Evolutionary conservation across 495 filamentous ascomycete genomes (phyloP).

Genomic region (Podospora pseudocomata): DNA sequence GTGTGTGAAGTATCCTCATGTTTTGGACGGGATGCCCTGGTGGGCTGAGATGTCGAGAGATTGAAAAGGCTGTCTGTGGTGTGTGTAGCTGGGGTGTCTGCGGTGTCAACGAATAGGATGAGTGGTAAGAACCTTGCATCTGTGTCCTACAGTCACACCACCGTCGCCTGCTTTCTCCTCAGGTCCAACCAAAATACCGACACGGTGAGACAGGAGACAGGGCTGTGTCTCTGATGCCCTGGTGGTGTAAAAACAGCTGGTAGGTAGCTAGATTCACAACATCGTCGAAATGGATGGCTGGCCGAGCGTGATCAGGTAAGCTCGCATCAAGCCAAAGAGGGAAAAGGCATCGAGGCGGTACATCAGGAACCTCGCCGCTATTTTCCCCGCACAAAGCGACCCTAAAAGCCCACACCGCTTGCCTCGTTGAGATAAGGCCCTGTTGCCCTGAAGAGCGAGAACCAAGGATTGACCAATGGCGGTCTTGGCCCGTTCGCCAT

Average conservation of each 20-base stretch:
- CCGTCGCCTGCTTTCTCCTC: background rate
- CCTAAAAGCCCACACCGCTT: background rate
- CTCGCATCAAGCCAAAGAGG: too few species aligned
- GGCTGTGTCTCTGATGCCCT: background rate
- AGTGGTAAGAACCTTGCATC: background rate
- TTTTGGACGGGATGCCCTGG: too few species aligned
- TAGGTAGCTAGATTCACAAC: too few species aligned
- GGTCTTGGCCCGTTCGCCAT: background rate
- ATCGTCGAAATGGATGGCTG: too few species aligned
- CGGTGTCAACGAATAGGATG: background rate
- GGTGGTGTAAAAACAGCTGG: background rate
- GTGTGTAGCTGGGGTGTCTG: too few species aligned
- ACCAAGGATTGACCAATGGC: background rate
- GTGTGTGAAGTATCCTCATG: too few species aligned
- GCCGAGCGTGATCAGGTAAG: too few species aligned
- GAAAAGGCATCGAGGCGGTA: too few species aligned
- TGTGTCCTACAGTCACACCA: background rate
- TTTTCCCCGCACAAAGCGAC: background rate
- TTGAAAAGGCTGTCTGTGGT: too few species aligned
- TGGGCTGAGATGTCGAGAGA: too few species aligned
- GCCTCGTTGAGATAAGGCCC: background rate
- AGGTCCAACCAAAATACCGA: background rate
- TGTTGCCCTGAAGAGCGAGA: background rate
- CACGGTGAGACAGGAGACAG: background rate
- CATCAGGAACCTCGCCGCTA: too few species aligned